Percentiles rank a stretch among this genome's conserved stretches.
Conservation (phyloP, 208 protist species). For the Leishmania arabica region DNA sequence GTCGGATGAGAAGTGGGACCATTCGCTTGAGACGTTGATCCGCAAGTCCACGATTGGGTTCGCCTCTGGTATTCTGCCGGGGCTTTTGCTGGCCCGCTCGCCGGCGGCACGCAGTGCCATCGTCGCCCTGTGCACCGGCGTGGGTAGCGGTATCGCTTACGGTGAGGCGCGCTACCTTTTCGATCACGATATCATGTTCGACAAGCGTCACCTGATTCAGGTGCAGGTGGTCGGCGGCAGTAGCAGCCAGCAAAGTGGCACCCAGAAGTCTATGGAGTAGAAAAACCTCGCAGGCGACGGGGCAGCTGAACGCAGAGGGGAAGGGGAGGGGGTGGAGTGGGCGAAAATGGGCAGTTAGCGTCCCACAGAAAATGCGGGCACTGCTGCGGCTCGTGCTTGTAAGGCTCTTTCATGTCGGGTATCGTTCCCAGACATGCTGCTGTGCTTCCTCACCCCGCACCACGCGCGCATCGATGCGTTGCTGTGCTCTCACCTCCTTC, state of each 20-base stretch:
- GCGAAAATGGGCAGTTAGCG: not conserved
- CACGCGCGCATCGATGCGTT: not conserved
- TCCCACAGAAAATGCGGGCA: not conserved
- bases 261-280: constrained; percentile 18
- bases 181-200: constrained; percentile 87
- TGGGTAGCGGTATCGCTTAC: constrained; percentile 86
- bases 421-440: not conserved
- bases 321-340: not conserved
- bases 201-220: constrained; percentile 79
- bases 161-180: constrained; percentile 89
- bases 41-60: constrained; percentile 89
- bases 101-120: constrained; percentile 57
- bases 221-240: constrained; percentile 25
- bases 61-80: constrained; percentile 64
- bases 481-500: not conserved
- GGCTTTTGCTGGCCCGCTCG: constrained; percentile 78
- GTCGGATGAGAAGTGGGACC: constrained; percentile 91
- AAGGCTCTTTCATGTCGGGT: not conserved
- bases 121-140: constrained; percentile 67
- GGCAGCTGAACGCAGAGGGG: not conserved
- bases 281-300: not conserved
- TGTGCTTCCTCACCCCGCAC: not conserved
- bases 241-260: not conserved
- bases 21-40: constrained; percentile 82
- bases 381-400: not conserved